These are phyloP conservation scores for Alternaria metachromatica DNA, from an alignment of 2,329 filamentous ascomycete genomes.

Conservation along the genomic window DNA sequence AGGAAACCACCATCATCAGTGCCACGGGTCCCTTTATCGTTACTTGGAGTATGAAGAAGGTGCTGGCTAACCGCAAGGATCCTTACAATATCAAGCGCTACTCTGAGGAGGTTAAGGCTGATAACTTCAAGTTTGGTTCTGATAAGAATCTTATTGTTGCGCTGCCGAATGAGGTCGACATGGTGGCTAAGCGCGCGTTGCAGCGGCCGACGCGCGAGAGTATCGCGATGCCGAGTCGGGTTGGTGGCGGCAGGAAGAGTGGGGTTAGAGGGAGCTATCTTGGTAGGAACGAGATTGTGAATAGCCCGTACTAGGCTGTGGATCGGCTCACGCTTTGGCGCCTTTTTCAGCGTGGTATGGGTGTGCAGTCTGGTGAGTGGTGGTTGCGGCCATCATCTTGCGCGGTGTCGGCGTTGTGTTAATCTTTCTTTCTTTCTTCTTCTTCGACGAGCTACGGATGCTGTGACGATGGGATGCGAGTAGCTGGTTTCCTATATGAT, in stretches of 20 bases:
- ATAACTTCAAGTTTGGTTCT: slow-evolving; percentile 96
- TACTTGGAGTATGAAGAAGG: slow-evolving; percentile 94
- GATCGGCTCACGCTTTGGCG: no score
- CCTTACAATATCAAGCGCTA: slow-evolving; percentile 98
- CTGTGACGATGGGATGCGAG: background rate
- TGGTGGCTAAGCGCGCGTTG: slow-evolving; percentile 86
- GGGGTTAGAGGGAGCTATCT: slow-evolving; percentile 70
- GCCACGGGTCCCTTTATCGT: slow-evolving; percentile 96
- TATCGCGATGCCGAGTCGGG: slow-evolving; percentile 70
- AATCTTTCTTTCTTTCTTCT: background rate
- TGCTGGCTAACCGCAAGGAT: slow-evolving; percentile 79
- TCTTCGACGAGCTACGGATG: background rate
- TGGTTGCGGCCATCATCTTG: background rate
- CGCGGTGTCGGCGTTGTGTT: background rate
- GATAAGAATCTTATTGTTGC: slow-evolving; percentile 99
- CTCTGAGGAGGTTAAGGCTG: slow-evolving; percentile 91
- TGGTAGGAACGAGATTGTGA: slow-evolving; percentile 82
- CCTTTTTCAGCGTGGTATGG: background rate
- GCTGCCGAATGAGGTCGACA: slow-evolving; percentile 95
- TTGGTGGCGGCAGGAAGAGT: slow-evolving; percentile 48
- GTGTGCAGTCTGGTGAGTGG: background rate
- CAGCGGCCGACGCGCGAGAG: slow-evolving; percentile 91
- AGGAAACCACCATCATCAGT: slow-evolving; percentile 94
- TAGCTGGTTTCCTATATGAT: background rate
- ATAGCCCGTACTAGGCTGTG: slow-evolving; percentile 64